Percentiles rank a stretch among this genome's conserved stretches.
phyloP scores from a whole-genome alignment of 805 yeast species.

The Saccharomycopsis sp. region DNA sequence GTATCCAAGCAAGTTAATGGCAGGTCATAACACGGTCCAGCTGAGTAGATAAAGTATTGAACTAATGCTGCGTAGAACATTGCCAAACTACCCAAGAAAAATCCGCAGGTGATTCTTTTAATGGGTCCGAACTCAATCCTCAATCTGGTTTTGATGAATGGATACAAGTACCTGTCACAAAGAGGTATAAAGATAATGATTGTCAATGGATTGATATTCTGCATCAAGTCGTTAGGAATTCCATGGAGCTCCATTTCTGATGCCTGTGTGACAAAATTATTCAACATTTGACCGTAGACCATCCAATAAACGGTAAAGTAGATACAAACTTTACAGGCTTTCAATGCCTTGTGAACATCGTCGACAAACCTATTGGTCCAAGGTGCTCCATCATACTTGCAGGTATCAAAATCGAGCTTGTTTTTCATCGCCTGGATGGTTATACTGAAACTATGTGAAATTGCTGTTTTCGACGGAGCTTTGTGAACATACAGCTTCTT shows the following conservation, averaged over 20 bases:
- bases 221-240: slow-evolving; percentile 72
- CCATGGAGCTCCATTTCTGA: slow-evolving; percentile 67
- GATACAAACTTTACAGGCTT: slow-evolving; percentile 65
- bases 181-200: slow-evolving; percentile 72
- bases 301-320: slow-evolving; percentile 71
- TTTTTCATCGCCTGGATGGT: slow-evolving; percentile 37
- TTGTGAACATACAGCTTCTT: slow-evolving; percentile 45
- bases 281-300: slow-evolving; percentile 63
- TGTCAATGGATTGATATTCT: slow-evolving; percentile 66
- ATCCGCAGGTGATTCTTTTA: slow-evolving; percentile 63
- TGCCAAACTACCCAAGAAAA: slow-evolving; percentile 51
- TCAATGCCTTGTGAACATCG: slow-evolving; percentile 54
- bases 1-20: slow-evolving; percentile 44
- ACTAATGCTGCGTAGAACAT: slow-evolving; percentile 72
- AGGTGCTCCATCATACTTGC: slow-evolving; percentile 44
- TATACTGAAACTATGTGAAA: slow-evolving; percentile 43
- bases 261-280: slow-evolving; percentile 64
- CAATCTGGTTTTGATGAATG: slow-evolving; percentile 33
- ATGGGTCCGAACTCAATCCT: slow-evolving; percentile 49
- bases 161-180: slow-evolving; percentile 51
- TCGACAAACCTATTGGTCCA: slow-evolving; percentile 71
- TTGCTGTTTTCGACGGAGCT: slow-evolving; percentile 54
- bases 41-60: slow-evolving; percentile 57
- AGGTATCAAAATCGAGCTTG: slow-evolving; percentile 41
- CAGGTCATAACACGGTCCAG: slow-evolving; percentile 65